phyloP scores from a whole-genome alignment of 2,329 filamentous ascomycete genomes.

The Rachicladosporium sp. region DNA sequence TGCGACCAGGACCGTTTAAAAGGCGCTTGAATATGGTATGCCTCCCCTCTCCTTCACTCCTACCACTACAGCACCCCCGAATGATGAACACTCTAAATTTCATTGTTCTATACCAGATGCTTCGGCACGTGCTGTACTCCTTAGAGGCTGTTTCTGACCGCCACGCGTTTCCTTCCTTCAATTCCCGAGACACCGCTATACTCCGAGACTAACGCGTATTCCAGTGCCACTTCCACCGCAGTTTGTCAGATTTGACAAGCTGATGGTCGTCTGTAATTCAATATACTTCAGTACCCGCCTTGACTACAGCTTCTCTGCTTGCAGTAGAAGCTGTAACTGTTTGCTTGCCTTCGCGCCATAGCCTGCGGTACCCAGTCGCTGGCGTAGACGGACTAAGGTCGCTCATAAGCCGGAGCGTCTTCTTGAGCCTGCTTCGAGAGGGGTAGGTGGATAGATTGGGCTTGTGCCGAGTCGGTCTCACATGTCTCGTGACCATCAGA shows the following conservation, averaged over 20 bases:
- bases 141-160: background rate
- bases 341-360: constrained; percentile 11
- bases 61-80: too few relatives aligned
- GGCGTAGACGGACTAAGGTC: constrained; percentile 67
- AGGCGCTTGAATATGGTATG: too few relatives aligned
- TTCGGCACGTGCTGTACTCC: background rate
- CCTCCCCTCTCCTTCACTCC: too few relatives aligned
- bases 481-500: too few relatives aligned
- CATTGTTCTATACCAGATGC: background rate
- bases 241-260: too few relatives aligned
- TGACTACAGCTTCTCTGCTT: constrained; percentile 14
- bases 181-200: background rate
- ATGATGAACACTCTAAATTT: too few relatives aligned
- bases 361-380: constrained; percentile 19
- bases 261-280: too few relatives aligned
- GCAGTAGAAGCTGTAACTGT: constrained; percentile 20
- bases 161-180: background rate
- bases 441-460: constrained; percentile 73
- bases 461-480: constrained; percentile 91
- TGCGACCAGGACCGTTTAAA: too few relatives aligned
- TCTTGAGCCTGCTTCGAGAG: constrained; percentile 74
- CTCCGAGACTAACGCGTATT: constrained; percentile 2
- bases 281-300: constrained; percentile 11
- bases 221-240: constrained; percentile 10
- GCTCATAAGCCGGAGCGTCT: constrained; percentile 99